phyloP scores from a whole-genome alignment of 129 eudicot genomes.

The Saussurea involucrata region DNA sequence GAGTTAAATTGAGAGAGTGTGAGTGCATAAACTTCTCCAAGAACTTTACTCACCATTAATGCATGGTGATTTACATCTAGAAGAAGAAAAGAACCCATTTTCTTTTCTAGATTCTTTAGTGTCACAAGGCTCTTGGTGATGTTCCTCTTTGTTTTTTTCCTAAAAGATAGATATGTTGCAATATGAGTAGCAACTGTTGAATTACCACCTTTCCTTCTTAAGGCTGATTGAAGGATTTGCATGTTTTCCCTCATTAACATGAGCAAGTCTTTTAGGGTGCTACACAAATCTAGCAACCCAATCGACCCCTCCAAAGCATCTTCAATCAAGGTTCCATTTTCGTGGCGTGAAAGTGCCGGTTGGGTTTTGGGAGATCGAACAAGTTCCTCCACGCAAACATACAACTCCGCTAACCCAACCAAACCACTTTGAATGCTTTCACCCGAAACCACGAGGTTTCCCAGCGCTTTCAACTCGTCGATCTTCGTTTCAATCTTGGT shows the following conservation, averaged over 20 bases:
- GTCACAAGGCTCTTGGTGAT: slow-evolving; percentile 23
- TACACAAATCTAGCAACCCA: slow-evolving; percentile 29
- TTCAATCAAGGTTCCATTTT: slow-evolving; percentile 16
- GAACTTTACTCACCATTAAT: background rate
- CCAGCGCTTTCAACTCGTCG: slow-evolving; percentile 28
- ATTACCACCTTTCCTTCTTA: slow-evolving; percentile 37
- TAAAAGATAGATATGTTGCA: slow-evolving; percentile 6
- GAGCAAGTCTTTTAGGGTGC: slow-evolving; percentile 22
- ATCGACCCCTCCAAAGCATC: slow-evolving; percentile 29
- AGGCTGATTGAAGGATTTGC: slow-evolving; percentile 36
- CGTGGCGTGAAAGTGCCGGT: slow-evolving; percentile 18
- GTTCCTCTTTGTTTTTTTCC: slow-evolving; percentile 38
- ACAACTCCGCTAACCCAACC: slow-evolving; percentile 37
- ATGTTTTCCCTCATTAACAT: slow-evolving; percentile 32
- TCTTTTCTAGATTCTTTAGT: slow-evolving; percentile 37
- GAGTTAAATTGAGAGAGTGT: slow-evolving; percentile 15
- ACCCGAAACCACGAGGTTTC: background rate
- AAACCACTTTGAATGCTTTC: slow-evolving; percentile 31
- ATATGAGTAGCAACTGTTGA: slow-evolving; percentile 17
- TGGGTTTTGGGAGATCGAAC: slow-evolving; percentile 23
- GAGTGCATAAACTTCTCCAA: slow-evolving; percentile 21
- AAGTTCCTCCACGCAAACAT: slow-evolving; percentile 32
- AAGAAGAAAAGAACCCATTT: slow-evolving; percentile 2
- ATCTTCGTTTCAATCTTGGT: slow-evolving; percentile 8
- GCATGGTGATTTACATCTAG: background rate